phyloP scores from a whole-genome alignment of 2,329 filamentous ascomycete genomes.

The Trichophyton mentagrophytes region DNA sequence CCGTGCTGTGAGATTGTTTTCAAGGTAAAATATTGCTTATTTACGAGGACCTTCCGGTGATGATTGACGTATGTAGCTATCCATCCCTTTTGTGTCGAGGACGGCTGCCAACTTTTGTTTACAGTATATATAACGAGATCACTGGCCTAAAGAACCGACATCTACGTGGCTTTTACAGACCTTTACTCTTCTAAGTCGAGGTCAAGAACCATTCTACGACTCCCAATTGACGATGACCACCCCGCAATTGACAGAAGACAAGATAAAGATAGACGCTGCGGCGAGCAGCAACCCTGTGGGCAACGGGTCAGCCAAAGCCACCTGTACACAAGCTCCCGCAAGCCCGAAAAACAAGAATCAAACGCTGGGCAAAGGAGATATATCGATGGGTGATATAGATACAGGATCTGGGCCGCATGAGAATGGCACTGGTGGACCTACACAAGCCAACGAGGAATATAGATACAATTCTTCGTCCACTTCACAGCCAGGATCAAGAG shows the following conservation, averaged over 20 bases:
- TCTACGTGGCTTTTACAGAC: neutral
- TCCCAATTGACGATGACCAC: neutral
- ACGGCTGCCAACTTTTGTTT: neutral
- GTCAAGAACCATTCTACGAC: neutral
- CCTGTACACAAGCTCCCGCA: neutral
- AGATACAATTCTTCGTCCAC: conserved; percentile 4
- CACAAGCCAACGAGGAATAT: neutral
- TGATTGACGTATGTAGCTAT: neutral
- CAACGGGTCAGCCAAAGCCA: neutral
- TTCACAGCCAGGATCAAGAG: neutral
- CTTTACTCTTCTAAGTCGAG: neutral
- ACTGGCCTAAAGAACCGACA: neutral
- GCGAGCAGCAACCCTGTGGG: neutral
- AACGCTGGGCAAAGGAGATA: neutral
- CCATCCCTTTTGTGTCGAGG: neutral
- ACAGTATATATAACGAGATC: neutral
- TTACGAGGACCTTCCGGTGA: neutral
- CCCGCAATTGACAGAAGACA: neutral
- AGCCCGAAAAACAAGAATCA: neutral
- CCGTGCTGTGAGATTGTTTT: neutral
- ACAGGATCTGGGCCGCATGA: neutral
- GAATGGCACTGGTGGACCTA: neutral
- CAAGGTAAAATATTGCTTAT: neutral
- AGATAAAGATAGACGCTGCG: neutral
- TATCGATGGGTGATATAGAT: neutral